Conservation (phyloP, 169 alveolate genomes). For the Theileria luwenshuni region DNA sequence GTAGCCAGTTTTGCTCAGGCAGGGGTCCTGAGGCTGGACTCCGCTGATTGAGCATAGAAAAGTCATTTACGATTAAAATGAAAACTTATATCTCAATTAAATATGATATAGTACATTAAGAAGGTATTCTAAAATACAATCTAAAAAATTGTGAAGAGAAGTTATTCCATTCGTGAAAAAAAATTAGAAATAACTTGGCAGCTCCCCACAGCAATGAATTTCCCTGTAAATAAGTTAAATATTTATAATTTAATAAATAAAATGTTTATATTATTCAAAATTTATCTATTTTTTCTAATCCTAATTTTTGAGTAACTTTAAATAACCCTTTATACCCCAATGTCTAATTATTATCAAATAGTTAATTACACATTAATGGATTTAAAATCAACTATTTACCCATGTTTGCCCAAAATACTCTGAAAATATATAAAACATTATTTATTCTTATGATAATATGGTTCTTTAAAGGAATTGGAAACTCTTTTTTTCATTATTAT, state of each 20-base stretch:
- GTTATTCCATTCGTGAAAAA: neutral
- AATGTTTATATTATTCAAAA: neutral
- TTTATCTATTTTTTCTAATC: neutral
- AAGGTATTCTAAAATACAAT: neutral
- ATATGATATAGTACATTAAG: conserved; percentile 9
- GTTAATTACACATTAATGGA: neutral
- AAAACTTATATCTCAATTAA: conserved; percentile 3
- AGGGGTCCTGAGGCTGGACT: conserved; percentile 85
- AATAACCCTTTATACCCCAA: neutral
- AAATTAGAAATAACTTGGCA: neutral
- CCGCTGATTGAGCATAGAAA: conserved; percentile 85
- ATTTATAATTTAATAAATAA: conserved; percentile 2
- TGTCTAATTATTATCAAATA: neutral
- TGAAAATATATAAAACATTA: too few relatives aligned
- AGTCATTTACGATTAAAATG: too few relatives aligned
- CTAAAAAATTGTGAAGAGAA: neutral
- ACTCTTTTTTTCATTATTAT: neutral
- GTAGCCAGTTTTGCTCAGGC: conserved; percentile 83
- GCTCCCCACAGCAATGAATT: conserved; percentile 9
- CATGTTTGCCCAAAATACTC: too few relatives aligned
- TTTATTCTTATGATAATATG: neutral
- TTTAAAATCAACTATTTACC: neutral
- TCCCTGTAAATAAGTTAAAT: neutral
- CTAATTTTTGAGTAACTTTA: neutral
- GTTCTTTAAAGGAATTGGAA: neutral